phyloP scores from a whole-genome alignment of 106 monocot genomes.

The Dendrobium nobile region DNA sequence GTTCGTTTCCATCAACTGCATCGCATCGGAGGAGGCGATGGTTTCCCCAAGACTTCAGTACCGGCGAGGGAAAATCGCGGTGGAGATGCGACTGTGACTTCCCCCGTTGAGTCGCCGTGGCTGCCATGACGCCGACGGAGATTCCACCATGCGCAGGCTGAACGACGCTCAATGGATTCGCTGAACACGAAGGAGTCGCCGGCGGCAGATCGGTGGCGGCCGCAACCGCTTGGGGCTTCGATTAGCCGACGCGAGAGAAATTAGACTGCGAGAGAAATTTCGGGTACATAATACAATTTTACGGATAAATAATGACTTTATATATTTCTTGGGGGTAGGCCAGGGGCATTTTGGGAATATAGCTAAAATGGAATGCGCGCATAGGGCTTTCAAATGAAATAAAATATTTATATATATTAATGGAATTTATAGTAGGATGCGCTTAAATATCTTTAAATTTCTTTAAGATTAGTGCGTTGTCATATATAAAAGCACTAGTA shows the following conservation, averaged over 20 bases:
- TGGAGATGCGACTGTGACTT: constrained; percentile 5
- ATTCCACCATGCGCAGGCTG: background rate
- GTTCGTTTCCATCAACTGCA: constrained; percentile 11
- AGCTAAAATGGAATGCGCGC: background rate
- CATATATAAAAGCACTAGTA: too few species aligned
- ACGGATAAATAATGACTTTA: background rate
- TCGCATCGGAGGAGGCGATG: constrained; percentile 31
- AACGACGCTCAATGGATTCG: background rate
- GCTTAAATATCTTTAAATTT: too few species aligned
- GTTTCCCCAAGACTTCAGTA: constrained; percentile 43
- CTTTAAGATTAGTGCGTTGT: too few species aligned
- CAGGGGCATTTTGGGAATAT: background rate
- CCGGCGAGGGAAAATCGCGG: constrained; percentile 22
- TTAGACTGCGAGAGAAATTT: background rate
- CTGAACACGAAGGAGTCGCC: background rate
- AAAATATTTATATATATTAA: too few species aligned
- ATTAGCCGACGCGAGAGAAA: background rate
- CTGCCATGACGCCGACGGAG: background rate
- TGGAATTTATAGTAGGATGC: too few species aligned
- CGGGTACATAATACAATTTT: background rate
- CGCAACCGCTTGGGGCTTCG: background rate
- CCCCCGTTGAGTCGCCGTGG: background rate
- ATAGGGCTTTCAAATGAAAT: background rate
- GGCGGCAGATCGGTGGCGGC: background rate
- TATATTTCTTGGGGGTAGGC: background rate